Conservation (phyloP, 1,284 basidiomycete species). For the Rhodotorula sp. region DNA sequence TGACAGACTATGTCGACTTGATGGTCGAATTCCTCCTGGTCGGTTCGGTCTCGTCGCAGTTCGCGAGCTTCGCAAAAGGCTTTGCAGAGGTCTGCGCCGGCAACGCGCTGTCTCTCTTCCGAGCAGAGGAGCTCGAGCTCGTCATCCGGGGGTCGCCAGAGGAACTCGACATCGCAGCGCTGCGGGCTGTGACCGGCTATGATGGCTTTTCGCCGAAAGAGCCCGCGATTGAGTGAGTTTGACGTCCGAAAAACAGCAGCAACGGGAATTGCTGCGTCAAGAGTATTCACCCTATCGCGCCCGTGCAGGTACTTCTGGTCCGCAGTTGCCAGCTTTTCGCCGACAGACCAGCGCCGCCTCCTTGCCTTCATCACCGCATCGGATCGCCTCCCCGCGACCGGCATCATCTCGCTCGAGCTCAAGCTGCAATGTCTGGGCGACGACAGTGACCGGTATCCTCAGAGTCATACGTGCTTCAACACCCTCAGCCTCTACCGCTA, state of each 20-base stretch:
- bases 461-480: conserved; percentile 34
- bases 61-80: conserved; percentile 42
- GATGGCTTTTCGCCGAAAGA: conserved; percentile 38
- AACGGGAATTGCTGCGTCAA: no score
- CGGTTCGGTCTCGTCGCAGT: conserved; percentile 34
- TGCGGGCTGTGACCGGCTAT: conserved; percentile 37
- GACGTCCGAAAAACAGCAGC: not conserved
- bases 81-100: conserved; percentile 42
- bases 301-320: conserved; percentile 41
- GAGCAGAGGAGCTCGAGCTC: conserved; percentile 44
- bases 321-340: conserved; percentile 21
- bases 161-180: conserved; percentile 39
- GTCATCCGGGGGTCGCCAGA: conserved; percentile 42
- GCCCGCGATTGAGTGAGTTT: conserved; percentile 33
- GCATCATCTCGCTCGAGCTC: conserved; percentile 22
- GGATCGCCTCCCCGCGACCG: conserved; percentile 44
- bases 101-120: conserved; percentile 43
- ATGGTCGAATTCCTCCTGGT: conserved; percentile 35
- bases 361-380: conserved; percentile 43
- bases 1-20: conserved; percentile 17
- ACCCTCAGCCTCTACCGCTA: conserved; percentile 26
- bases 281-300: not conserved
- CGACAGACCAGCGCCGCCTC: conserved; percentile 33
- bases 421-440: conserved; percentile 29
- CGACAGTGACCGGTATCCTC: conserved; percentile 18